These are phyloP conservation scores for Dryas drummondii DNA, from an alignment of 306 rosid species.

Conservation along the genomic window DNA sequence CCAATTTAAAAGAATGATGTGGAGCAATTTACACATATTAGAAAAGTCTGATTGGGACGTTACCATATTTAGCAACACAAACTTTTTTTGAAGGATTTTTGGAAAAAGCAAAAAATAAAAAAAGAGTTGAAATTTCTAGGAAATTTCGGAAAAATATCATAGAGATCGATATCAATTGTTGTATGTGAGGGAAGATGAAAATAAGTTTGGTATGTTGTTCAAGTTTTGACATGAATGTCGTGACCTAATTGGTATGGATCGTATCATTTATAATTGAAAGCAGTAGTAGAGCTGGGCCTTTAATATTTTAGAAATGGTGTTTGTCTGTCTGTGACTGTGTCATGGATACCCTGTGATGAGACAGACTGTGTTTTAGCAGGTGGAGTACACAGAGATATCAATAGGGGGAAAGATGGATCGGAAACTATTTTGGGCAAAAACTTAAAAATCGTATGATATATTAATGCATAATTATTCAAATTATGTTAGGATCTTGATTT, in stretches of 20 bases:
- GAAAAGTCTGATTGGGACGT: too few species aligned
- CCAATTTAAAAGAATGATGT: too few species aligned
- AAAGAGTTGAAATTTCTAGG: too few species aligned
- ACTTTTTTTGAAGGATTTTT: too few species aligned
- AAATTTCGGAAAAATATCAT: too few species aligned
- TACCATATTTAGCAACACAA: too few species aligned
- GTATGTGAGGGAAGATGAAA: neutral
- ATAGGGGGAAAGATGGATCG: too few species aligned
- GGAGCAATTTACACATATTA: too few species aligned
- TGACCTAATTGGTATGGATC: neutral
- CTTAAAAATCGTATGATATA: neutral
- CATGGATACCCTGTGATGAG: conserved; percentile 20
- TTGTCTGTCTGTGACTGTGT: neutral
- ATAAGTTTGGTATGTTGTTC: neutral
- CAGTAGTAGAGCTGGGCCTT: neutral
- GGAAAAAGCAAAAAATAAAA: too few species aligned
- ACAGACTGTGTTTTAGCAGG: conserved; percentile 1
- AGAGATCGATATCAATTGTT: too few species aligned
- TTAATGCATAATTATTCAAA: neutral
- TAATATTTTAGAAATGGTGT: neutral
- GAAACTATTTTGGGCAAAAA: neutral
- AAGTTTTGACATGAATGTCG: conserved; percentile 7
- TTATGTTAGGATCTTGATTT: neutral
- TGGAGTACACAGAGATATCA: too few species aligned
- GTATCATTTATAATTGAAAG: neutral